These are phyloP conservation scores for Aspergillus coremiiformis DNA, from an alignment of 495 filamentous ascomycete species.

Conservation along the genomic window DNA sequence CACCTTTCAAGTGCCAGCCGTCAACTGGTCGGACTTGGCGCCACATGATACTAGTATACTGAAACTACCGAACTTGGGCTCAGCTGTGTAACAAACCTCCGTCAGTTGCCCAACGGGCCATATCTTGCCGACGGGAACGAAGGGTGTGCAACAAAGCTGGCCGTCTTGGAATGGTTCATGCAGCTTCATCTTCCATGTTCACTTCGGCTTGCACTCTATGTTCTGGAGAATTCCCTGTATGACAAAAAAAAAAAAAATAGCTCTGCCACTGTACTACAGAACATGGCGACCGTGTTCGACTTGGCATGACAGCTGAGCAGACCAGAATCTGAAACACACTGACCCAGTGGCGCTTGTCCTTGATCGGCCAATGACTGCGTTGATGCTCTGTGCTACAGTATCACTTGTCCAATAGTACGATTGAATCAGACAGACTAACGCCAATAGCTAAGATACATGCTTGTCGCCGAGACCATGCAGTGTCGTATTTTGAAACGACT, in stretches of 20 bases:
- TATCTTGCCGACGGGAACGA: not conserved
- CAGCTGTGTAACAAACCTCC: not conserved
- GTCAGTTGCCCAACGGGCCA: not conserved
- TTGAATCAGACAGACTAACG: conserved; percentile 15
- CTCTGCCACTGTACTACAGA: not conserved
- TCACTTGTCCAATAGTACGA: conserved; percentile 10
- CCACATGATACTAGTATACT: not conserved
- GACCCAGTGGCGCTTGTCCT: not conserved
- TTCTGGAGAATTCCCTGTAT: not conserved
- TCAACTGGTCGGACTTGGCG: not conserved
- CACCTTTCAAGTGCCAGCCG: not conserved
- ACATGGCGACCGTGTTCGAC: not conserved
- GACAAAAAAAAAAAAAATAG: not conserved
- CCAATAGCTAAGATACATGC: conserved; percentile 21
- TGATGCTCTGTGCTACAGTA: conserved; percentile 9
- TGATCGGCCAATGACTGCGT: not conserved
- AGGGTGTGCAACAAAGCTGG: not conserved
- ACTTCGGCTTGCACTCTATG: not conserved
- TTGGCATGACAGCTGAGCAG: not conserved
- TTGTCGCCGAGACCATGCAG: conserved; percentile 16
- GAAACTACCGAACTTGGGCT: not conserved
- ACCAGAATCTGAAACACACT: not conserved
- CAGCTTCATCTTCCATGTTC: not conserved
- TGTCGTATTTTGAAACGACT: conserved; percentile 16
- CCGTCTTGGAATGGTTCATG: not conserved